Base-by-base conservation (phyloP, 139 green algal species). In the Haematococcus sp. region DNA sequence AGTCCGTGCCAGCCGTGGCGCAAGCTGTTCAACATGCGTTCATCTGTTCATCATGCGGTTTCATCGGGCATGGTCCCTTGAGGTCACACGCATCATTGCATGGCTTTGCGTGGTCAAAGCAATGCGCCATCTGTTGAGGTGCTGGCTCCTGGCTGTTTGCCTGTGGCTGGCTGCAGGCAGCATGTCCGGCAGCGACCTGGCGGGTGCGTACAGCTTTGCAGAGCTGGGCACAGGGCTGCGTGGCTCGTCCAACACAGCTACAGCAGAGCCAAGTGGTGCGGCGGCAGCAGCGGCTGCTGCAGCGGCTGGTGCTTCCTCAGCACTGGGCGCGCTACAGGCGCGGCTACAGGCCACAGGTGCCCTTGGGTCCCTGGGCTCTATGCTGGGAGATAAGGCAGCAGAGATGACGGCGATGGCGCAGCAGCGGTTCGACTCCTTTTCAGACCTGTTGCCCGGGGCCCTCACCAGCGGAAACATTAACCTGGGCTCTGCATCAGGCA, bases 371-470 rank as follows among this genome's bases (percentile, higher is more conserved):
- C 73, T 87, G 17, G 75, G 77, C 5, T 75, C 60, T 4, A 55
- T 87, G 74, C 68, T 85, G 56, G 84, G 84, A 9, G 84, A 89
- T 73, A 81, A 82, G 55, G 84, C 84, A 4, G 84, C 84, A 19
- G 84, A 86, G 72, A 75, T 86, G 68, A 85, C 72, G 7, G 81
- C 81, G 3, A 81, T 89, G 68, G 84, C 84, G 3, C 75, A 83
- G 60, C 73, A 82, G 63, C 68, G 73, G 3, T 79, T 86, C 30
- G 74, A 71, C 2, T 40, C 75, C 60, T 75, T 86, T 54, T 74
- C 69, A 5, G 75, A 86, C 55, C 74, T 85, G 15, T 22, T 49
- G 40, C 40, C 40, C 11, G 40, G 32, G 20, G 58, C 25, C n/a
- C 28, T 65, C 9, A 3, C 3, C 11, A 23, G 23, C 4, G 61